Evolutionary conservation across 2,329 filamentous ascomycete genomes (phyloP), one percentile per base, ranked within the genome.

Genomic region (Colletotrichum camelliae): DNA sequence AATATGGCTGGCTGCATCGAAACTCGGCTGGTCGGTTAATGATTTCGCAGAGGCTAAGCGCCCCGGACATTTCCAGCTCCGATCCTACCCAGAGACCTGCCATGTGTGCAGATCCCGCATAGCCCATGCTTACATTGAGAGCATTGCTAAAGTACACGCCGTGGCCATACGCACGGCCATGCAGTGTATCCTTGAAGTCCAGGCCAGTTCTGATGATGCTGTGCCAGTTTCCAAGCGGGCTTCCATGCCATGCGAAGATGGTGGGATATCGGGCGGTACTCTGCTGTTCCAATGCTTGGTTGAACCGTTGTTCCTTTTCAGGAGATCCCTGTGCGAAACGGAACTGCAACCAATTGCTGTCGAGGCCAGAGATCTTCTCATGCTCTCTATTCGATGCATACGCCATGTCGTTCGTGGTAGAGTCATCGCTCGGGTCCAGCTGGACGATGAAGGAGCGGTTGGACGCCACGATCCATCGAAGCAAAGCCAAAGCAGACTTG

Each of bases 401-500:
- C 29, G 37, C 21, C 52, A 39, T 21, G 21, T 24, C 48, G 13
- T 48, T 60, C 7, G 66, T 27, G n/a, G 76, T 72, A 10, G 55
- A 60, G 12, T 72, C 67, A 16, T 76, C 81, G 10, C 85, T 84
- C 58, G 77, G 70, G 12, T 93, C 91, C 18, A 97, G 93, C 79
- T 96, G 93, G 61, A 96, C 88, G 76, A 98, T 97, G 79, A 93
- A 96, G 1, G 96, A 96, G 61, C 95, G 89, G 80, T 98, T 98
- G 0, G 96, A 98, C 1, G 96, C 94, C 74, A 98, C 91, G 76
- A 98, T 94, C 96, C 96, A 98, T 67, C 94, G 90, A 24, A 98
- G 85, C 1, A 98, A 84, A 24, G 92, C 90, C 4, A 95, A 84
- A 1, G 93, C 91, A 8, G 94, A 90, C 3, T 91, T 90, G 1